Base-by-base conservation (phyloP, 805 yeast genomes). In the Monosporozyma unispora region DNA sequence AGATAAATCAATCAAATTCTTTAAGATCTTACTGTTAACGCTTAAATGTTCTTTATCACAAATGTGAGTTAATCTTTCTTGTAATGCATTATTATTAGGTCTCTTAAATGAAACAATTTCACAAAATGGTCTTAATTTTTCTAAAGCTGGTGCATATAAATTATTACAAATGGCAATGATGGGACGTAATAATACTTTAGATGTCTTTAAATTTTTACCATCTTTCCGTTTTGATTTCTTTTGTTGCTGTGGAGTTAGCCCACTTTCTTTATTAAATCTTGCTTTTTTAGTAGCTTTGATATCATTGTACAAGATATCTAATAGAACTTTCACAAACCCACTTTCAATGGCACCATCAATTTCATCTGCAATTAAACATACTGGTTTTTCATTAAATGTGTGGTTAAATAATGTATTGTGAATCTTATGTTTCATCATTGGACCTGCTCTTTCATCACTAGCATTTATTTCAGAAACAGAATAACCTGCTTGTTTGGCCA, bases 111-210 rank as follows among this genome's bases (percentile, higher is more conserved):
- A 64, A 2, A 91, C 72, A 6, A 86, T 72, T 58, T 91, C 96
- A 54, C 91, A 80, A 51, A 75, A 68, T 0, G 84, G 83, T 52
- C 91, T 78, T 52, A 91, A 70, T 50, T 79, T 80, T 47, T 87
- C 95, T 66, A 91, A 70, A 1, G 86, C 79, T 2, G 81, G 78
- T 0, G 87, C 77, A 63, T 86, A 89, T 1, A 86, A 74, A 60
- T 93, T 96, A 61, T 91, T 93, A 63, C 97, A 95, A 49, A 93
- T 79, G 40, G 96, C 90, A 48, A 91, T 87, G 18, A 93, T 87
- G 1, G 98, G 98, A 55, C 98, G 74, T 57, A 75, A 71, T 41
- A 93, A 64, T 4, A 81, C 66, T 33, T 68, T 70, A 10, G 70
- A 64, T 47, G 65, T 69, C 47, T 70, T 67, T 37, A 61, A 67